Percentiles rank a stretch among this genome's conserved stretches.
Conservation (phyloP, 257 asterid species). For the Solanum medicagineum region DNA sequence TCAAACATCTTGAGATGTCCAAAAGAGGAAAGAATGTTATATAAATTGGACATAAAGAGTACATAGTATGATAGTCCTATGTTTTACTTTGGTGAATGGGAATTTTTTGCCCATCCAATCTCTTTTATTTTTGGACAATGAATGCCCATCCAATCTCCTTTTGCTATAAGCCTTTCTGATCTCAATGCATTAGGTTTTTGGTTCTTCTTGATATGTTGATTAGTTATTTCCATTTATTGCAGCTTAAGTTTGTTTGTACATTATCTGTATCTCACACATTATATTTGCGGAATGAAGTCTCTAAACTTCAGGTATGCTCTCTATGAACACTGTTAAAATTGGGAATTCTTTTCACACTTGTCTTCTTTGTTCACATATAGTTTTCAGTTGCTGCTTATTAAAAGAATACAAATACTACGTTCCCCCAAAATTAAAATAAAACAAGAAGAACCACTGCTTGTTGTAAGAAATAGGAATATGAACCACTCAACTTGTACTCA, state of each 20-base stretch:
- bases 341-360: background rate
- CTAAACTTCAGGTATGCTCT: conserved; percentile 62
- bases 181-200: background rate
- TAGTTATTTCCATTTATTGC: conserved; percentile 14
- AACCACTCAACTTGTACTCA: background rate
- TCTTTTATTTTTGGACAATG: background rate
- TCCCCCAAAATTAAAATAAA: background rate
- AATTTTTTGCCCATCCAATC: background rate
- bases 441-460: background rate
- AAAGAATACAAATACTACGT: background rate
- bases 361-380: background rate
- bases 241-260: conserved; percentile 43
- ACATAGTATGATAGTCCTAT: background rate
- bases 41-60: background rate
- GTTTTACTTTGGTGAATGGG: background rate
- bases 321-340: background rate
- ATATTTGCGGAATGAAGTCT: conserved; percentile 42
- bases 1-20: background rate
- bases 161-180: background rate
- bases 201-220: background rate
- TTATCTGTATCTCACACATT: conserved; percentile 31
- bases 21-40: background rate
- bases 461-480: background rate
- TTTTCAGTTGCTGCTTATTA: background rate
- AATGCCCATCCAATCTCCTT: background rate